Evolutionary conservation across 2,329 filamentous ascomycete genomes (phyloP).

Genomic region (Paramyrothecium sp.): DNA sequence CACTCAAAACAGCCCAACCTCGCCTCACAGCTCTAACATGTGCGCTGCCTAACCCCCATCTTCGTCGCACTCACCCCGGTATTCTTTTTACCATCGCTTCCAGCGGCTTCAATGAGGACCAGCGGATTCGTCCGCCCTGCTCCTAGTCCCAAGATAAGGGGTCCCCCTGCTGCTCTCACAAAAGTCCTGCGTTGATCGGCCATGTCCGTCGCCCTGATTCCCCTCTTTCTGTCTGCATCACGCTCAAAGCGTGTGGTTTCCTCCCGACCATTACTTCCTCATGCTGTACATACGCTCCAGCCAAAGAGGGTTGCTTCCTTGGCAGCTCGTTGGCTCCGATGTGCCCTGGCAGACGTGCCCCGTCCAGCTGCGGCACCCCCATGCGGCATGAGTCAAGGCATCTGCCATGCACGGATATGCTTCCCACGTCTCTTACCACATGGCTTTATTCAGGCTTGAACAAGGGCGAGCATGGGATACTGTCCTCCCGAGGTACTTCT

Average conservation of each 20-base stretch:
- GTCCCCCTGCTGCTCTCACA: too few relatives aligned
- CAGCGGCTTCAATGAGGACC: too few relatives aligned
- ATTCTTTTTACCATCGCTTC: too few relatives aligned
- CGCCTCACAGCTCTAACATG: too few relatives aligned
- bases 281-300: not conserved
- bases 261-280: not conserved
- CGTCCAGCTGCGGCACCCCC: not conserved
- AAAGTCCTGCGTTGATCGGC: not conserved
- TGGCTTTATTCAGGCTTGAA: not conserved
- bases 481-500: not conserved
- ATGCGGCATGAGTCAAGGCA: not conserved
- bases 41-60: too few relatives aligned
- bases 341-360: not conserved
- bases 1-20: too few relatives aligned
- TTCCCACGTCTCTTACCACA: not conserved
- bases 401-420: not conserved
- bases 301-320: not conserved
- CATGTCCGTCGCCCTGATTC: not conserved
- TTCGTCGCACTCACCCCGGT: too few relatives aligned
- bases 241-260: not conserved
- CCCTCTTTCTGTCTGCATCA: not conserved
- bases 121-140: too few relatives aligned
- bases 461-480: not conserved
- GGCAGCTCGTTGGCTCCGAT: too few relatives aligned
- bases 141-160: too few relatives aligned